phyloP scores from a whole-genome alignment of 352 stramenopile genomes.

The Thalassiosira exigua region DNA sequence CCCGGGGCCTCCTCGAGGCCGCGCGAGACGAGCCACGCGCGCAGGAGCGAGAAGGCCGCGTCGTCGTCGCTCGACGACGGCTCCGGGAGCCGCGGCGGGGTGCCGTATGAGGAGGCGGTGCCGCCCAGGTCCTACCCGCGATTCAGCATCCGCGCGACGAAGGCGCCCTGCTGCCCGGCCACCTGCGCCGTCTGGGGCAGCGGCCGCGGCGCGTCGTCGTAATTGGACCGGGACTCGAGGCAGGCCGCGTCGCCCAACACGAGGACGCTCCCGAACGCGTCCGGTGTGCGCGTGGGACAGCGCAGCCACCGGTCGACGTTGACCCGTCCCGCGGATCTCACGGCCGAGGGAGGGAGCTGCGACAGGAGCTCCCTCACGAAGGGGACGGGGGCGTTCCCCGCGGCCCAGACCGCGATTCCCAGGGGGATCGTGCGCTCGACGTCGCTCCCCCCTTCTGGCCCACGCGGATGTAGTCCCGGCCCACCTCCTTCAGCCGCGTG shows the following conservation, averaged over 20 bases:
- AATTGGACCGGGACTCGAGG: slow-evolving; percentile 48
- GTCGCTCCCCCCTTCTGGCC: slow-evolving; percentile 58
- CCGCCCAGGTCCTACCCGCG: slow-evolving; percentile 25
- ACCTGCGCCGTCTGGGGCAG: slow-evolving; percentile 88
- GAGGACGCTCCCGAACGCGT: slow-evolving; percentile 70
- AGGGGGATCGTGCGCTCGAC: slow-evolving; percentile 66
- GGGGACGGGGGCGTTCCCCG: slow-evolving; percentile 72
- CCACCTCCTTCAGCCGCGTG: slow-evolving; percentile 66
- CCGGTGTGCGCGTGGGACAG: slow-evolving; percentile 37
- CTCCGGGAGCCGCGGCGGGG: slow-evolving; percentile 54
- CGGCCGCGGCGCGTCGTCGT: slow-evolving; percentile 38
- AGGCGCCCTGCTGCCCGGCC: slow-evolving; percentile 86
- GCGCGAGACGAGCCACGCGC: slow-evolving; percentile 56
- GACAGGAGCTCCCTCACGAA: slow-evolving; percentile 74
- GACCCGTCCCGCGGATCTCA: slow-evolving; percentile 67
- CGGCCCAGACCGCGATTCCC: slow-evolving; percentile 82
- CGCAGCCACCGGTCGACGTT: slow-evolving; percentile 79
- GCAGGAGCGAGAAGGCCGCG: slow-evolving; percentile 42
- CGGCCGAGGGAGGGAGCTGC: slow-evolving; percentile 64
- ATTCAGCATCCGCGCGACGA: slow-evolving; percentile 81
- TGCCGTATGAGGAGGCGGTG: slow-evolving; percentile 4
- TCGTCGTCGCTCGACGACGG: slow-evolving; percentile 18
- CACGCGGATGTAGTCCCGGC: slow-evolving; percentile 60
- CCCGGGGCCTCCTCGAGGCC: slow-evolving; percentile 61
- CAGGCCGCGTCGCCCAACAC: slow-evolving; percentile 80